A percentile compares a stretch with the other conserved stretches of the same genome.
Conservation (phyloP, 768 basidiomycete genomes). For the Asterophora lycoperdoides region DNA sequence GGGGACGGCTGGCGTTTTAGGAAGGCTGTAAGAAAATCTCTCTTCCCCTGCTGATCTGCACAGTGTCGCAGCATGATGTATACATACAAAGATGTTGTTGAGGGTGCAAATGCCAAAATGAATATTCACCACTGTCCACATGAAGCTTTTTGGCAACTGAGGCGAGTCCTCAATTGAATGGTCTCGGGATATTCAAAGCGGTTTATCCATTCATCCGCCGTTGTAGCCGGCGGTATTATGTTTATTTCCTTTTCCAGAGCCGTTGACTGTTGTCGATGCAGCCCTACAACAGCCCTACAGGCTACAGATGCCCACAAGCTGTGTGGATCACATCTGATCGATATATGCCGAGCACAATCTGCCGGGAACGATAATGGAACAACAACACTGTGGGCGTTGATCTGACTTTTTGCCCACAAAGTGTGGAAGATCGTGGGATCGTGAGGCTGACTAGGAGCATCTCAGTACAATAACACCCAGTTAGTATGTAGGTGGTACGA, state of each 20-base stretch:
- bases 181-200: no score
- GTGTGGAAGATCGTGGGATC: constrained; percentile 9
- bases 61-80: no score
- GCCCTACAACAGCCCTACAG: no score
- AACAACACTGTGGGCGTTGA: constrained; percentile 12
- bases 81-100: no score
- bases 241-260: not conserved
- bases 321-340: not conserved
- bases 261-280: no score
- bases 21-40: no score
- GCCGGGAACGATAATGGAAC: constrained; percentile 1
- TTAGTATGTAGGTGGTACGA: not conserved
- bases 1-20: no score
- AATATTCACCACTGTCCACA: no score
- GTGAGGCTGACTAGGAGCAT: not conserved
- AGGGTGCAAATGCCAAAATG: no score
- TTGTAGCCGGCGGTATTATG: not conserved
- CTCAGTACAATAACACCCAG: constrained; percentile 11
- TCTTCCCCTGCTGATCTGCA: no score
- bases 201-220: not conserved
- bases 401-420: constrained; percentile 9
- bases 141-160: no score
- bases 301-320: not conserved
- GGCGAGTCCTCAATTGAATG: no score
- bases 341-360: not conserved